phyloP scores from a whole-genome alignment of 2,329 filamentous ascomycete species.

The Aspergillus quadricinctus region DNA sequence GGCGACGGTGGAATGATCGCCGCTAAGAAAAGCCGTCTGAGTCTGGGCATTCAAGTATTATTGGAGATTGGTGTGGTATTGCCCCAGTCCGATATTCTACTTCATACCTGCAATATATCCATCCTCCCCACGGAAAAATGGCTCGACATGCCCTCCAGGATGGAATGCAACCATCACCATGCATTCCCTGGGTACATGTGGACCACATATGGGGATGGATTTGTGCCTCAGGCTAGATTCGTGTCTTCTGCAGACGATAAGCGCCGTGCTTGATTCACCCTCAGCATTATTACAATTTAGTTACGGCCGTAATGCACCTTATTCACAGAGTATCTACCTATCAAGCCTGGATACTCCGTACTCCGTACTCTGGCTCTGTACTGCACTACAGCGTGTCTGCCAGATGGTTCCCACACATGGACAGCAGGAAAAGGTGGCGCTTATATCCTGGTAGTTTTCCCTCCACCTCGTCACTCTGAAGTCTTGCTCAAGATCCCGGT shows the following conservation, averaged over 20 bases:
- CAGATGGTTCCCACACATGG: conserved; percentile 2
- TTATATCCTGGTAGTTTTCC: not conserved
- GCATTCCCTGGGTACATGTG: not conserved
- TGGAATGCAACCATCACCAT: conserved; percentile 13
- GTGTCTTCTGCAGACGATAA: not conserved
- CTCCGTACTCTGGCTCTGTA: not conserved
- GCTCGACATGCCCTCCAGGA: not conserved
- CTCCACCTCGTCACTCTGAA: not conserved
- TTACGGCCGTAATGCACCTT: not conserved
- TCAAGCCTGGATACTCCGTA: not conserved
- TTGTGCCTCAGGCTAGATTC: not conserved
- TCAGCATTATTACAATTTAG: not conserved
- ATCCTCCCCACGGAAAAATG: too few relatives aligned
- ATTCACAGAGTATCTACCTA: not conserved
- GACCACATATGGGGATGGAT: not conserved
- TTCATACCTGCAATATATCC: too few relatives aligned
- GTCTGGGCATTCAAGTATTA: not conserved
- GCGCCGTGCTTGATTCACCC: not conserved
- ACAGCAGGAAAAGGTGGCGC: conserved; percentile 2
- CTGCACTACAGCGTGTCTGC: not conserved
- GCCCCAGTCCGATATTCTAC: not conserved
- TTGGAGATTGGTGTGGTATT: not conserved
- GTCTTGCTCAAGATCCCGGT: not conserved
- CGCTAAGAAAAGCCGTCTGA: conserved; percentile 9
- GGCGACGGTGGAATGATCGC: conserved; percentile 24